phyloP scores from a whole-genome alignment of 768 basidiomycete genomes.

The Trametes coccinea region DNA sequence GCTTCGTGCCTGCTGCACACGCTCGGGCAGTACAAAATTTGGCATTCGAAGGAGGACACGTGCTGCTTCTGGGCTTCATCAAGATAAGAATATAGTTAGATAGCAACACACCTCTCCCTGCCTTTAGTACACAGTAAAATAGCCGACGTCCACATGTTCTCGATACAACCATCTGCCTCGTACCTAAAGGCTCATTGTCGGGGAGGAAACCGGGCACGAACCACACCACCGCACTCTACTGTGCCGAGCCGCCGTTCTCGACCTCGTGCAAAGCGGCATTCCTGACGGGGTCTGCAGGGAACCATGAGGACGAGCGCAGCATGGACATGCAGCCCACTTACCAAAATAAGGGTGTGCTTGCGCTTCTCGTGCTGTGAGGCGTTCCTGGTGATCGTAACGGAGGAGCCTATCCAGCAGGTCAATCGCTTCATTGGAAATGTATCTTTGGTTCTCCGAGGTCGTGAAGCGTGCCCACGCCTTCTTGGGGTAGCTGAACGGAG shows the following conservation, averaged over 20 bases:
- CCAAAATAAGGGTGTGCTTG: conserved; percentile 94
- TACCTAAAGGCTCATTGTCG: conserved; percentile 7
- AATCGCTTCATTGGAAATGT: conserved; percentile 95
- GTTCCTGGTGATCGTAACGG: conserved; percentile 96
- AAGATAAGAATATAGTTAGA: conserved; percentile 22
- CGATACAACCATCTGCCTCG: conserved; percentile 12
- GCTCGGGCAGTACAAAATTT: conserved; percentile 1
- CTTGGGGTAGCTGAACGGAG: conserved; percentile 68
- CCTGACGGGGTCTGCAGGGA: conserved; percentile 63
- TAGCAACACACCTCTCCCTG: conserved; percentile 20
- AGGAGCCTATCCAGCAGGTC: conserved; percentile 95
- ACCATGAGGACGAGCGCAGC: conserved; percentile 21
- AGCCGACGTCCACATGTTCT: conserved; percentile 12
- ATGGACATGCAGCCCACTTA: conserved; percentile 34
- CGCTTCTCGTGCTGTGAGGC: conserved; percentile 91
- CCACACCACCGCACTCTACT: conserved; percentile 20
- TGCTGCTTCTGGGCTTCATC: conserved; percentile 7
- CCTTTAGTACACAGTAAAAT: conserved; percentile 16
- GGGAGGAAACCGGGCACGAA: neutral
- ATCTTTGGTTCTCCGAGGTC: conserved; percentile 93
- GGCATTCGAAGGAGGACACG: conserved; percentile 9
- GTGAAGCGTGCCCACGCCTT: conserved; percentile 97
- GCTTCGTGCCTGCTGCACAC: conserved; percentile 16
- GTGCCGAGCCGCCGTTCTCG: conserved; percentile 61
- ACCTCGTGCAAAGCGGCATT: conserved; percentile 53